Evolutionary conservation across 2,329 filamentous ascomycete genomes (phyloP).

Genomic region (Phoma herbarum): DNA sequence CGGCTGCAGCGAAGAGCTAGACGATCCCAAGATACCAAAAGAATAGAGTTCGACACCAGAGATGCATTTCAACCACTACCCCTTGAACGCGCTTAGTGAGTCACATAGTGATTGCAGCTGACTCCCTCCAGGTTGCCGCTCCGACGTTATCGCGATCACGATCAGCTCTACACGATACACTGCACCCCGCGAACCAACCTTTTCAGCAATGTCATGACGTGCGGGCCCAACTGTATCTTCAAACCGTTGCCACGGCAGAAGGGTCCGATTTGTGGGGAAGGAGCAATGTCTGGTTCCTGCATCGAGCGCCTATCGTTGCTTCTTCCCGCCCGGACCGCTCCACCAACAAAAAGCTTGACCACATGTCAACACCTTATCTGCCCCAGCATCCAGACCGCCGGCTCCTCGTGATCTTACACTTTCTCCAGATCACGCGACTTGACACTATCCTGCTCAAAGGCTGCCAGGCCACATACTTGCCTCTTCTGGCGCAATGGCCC

Average conservation of each 20-base stretch:
- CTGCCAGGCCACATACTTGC: neutral
- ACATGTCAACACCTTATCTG: neutral
- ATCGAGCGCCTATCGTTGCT: constrained; percentile 5
- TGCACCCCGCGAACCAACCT: neutral
- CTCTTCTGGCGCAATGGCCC: neutral
- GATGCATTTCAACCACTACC: neutral
- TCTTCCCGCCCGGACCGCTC: constrained; percentile 7
- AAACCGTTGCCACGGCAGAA: neutral
- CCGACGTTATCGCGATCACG: neutral
- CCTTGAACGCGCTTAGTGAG: too few relatives aligned
- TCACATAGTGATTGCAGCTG: neutral
- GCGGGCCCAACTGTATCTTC: neutral
- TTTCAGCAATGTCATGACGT: neutral
- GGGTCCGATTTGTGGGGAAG: neutral
- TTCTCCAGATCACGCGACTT: neutral
- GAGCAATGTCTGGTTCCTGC: constrained; percentile 5
- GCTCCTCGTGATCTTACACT: too few relatives aligned
- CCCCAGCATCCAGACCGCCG: neutral
- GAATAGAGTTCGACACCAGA: neutral
- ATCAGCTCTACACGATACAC: neutral
- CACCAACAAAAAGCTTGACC: constrained; percentile 14
- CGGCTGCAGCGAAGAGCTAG: constrained; percentile 39
- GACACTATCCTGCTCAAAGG: neutral
- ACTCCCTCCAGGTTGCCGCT: neutral
- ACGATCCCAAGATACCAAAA: constrained; percentile 2